A percentile compares a stretch with the other conserved stretches of the same genome.
phyloP scores from a whole-genome alignment of 495 filamentous ascomycete species.

The Platismatia glauca region DNA sequence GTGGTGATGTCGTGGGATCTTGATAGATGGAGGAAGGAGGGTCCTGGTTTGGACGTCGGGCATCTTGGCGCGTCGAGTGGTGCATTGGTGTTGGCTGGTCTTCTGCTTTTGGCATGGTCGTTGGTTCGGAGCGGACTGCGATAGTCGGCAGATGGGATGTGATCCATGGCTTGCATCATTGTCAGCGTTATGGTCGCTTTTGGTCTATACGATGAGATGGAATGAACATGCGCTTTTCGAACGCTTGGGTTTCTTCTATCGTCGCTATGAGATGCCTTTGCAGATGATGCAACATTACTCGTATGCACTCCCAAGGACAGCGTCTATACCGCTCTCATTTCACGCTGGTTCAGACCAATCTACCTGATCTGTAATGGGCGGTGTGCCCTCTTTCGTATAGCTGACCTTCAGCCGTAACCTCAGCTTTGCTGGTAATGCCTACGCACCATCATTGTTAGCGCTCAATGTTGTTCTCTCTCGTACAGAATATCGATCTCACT shows the following conservation, averaged over 20 bases:
- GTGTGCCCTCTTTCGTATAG: constrained; percentile 60
- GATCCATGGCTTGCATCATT: background rate
- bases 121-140: background rate
- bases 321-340: constrained; percentile 1
- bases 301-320: background rate
- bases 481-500: constrained; percentile 33
- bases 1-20: too few relatives aligned
- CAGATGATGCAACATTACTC: background rate
- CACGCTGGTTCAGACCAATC: constrained; percentile 82
- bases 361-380: constrained; percentile 77
- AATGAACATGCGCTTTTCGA: background rate
- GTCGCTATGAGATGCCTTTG: constrained; percentile 5
- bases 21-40: too few relatives aligned
- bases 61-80: background rate
- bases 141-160: too few relatives aligned
- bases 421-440: constrained; percentile 60
- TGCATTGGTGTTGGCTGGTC: background rate
- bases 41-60: too few relatives aligned
- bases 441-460: constrained; percentile 20
- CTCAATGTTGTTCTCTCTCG: background rate
- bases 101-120: background rate
- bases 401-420: constrained; percentile 78
- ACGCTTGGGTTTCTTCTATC: background rate
- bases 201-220: too few relatives aligned
- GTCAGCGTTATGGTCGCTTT: background rate